These are phyloP conservation scores for Lentinula detonsa DNA, from an alignment of 768 basidiomycete genomes.

Conservation along the genomic window DNA sequence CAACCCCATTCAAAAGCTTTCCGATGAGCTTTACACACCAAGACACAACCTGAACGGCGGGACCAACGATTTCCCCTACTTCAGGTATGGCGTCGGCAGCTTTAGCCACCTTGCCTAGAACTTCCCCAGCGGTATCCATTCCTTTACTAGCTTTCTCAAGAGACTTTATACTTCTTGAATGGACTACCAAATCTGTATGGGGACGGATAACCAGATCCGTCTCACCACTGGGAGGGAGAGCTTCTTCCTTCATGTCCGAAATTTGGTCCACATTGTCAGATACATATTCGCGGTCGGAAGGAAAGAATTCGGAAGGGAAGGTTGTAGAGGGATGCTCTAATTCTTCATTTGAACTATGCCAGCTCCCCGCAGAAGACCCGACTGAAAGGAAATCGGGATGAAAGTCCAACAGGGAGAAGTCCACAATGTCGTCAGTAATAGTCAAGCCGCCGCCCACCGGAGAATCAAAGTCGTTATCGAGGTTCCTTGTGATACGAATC, in stretches of 20 bases:
- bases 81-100: neutral
- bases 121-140: neutral
- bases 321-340: neutral
- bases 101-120: neutral
- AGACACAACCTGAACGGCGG: neutral
- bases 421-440: neutral
- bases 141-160: neutral
- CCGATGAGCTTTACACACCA: neutral
- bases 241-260: neutral
- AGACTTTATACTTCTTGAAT: neutral
- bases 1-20: neutral
- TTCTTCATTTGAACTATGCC: neutral
- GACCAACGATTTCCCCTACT: neutral
- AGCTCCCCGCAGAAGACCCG: neutral
- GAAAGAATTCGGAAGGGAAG: neutral
- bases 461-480: neutral
- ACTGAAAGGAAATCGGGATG: neutral
- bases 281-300: neutral
- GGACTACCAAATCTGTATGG: neutral
- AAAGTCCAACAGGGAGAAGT: neutral
- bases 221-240: no score
- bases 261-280: neutral
- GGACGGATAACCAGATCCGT: neutral
- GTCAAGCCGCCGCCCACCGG: neutral
- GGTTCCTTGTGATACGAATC: neutral